Conservation (phyloP, 2,329 filamentous ascomycete species). For the Aspergillus pseudoglaucus region DNA sequence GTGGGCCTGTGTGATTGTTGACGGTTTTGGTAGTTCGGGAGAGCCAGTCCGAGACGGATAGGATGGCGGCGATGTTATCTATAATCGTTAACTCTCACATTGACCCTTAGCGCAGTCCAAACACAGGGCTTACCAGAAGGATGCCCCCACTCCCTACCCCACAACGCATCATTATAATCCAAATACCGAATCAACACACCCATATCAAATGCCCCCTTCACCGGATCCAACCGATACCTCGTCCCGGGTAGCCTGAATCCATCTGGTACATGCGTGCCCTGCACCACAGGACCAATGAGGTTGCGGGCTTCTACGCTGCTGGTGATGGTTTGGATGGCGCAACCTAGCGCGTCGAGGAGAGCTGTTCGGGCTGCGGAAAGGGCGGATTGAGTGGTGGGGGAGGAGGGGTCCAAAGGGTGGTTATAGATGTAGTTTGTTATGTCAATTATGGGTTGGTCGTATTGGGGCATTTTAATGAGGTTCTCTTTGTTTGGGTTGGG, state of each 20-base stretch:
- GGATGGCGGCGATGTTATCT: constrained; percentile 37
- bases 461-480: constrained; percentile 18
- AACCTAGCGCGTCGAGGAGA: constrained; percentile 21
- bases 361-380: constrained; percentile 13
- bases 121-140: constrained; percentile 24
- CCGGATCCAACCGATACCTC: constrained; percentile 26
- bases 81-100: no score
- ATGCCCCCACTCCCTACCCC: constrained; percentile 40
- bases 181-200: constrained; percentile 35
- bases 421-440: constrained; percentile 16
- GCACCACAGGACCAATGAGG: constrained; percentile 12
- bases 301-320: constrained; percentile 13
- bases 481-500: neutral
- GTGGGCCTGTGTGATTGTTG: constrained; percentile 9
- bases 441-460: constrained; percentile 31
- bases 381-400: constrained; percentile 6
- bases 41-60: constrained; percentile 30
- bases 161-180: constrained; percentile 39
- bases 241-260: constrained; percentile 37
- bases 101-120: neutral
- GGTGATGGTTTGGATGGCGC: constrained; percentile 18
- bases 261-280: constrained; percentile 15
- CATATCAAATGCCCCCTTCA: constrained; percentile 36
- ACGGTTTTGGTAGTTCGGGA: constrained; percentile 11
- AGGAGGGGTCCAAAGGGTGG: constrained; percentile 9